Base-by-base conservation (phyloP, 352 stramenopile genomes). In the Blastocystis sp. region DNA sequence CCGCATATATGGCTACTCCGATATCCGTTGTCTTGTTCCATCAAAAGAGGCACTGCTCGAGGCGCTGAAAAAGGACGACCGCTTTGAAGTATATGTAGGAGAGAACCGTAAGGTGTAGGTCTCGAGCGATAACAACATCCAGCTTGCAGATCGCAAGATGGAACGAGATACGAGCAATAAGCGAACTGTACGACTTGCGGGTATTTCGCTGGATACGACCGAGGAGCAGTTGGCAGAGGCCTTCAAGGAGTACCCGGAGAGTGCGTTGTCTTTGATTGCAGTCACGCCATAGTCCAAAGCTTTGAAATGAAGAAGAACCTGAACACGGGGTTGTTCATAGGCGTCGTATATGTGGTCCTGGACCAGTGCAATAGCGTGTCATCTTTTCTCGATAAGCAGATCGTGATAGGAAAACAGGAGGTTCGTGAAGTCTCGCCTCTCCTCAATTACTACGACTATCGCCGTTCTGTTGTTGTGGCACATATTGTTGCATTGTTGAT, bases 271-370 rank as follows among this genome's bases (percentile, higher is more conserved):
- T 14, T 74, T 38, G 23, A 10, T 53, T 21, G 0, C 17, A 1
- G n/a, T 38, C 7, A 74, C 40, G 10, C 5, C 21, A 0, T 74
- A 74, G 64, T 74, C 7, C 23, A 43, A 10, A 53, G 28, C 45
- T 34, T 74, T 21, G n/a, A 45, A 41, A 43, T 74, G 21, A 43
- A 52, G 21, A 34, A 28, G 28, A 45, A 74, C 21, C 3, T 74
- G 21, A 74, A 74, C 34, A 74, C 64, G 45, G 28, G 40, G 10
- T 7, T 52, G 28, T 74, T 45, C 41, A 52, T 74, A 17, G 64
- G 64, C 64, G 45, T 74, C 21, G 64, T 45, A 19, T 74, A 74
- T 48, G 64, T 65, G 60, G 7, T 23, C 4, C 23, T 65, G 60
- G 23, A 65, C 19, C 19, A 65, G 19, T 23, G 19, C 1, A 65